Conservation (phyloP, 208 protist species). For the Angomonas deanei region DNA sequence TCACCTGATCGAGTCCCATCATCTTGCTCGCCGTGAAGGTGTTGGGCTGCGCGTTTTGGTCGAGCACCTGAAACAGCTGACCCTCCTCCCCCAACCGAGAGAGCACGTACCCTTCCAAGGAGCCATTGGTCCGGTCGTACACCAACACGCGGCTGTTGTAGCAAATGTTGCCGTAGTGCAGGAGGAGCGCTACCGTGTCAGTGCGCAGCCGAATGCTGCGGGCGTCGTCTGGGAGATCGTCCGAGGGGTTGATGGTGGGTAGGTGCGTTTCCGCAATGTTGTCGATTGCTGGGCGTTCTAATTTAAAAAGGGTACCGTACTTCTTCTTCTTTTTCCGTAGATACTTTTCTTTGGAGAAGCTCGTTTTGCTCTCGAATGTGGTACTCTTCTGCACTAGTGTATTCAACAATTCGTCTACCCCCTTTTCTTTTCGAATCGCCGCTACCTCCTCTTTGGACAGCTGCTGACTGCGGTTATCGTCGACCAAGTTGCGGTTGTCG, state of each 20-base stretch:
- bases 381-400: slow-evolving; percentile 77
- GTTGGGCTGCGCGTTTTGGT: slow-evolving; percentile 74
- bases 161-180: slow-evolving; percentile 83
- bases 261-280: slow-evolving; percentile 71
- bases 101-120: slow-evolving; percentile 64
- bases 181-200: slow-evolving; percentile 80
- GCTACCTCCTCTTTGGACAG: slow-evolving; percentile 76
- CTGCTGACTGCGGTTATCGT: slow-evolving; percentile 76
- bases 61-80: slow-evolving; percentile 73
- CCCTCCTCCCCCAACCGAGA: slow-evolving; percentile 64
- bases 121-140: slow-evolving; percentile 82
- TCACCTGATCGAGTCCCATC: slow-evolving; percentile 48
- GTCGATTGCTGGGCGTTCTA: slow-evolving; percentile 68
- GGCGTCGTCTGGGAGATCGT: slow-evolving; percentile 54
- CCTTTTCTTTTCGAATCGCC: slow-evolving; percentile 62
- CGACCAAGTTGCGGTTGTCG: slow-evolving; percentile 81
- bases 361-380: slow-evolving; percentile 85
- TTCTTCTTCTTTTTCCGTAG: slow-evolving; percentile 89
- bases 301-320: slow-evolving; percentile 81
- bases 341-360: slow-evolving; percentile 91
- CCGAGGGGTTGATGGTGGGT: slow-evolving; percentile 75
- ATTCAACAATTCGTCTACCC: slow-evolving; percentile 67
- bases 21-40: slow-evolving; percentile 45
- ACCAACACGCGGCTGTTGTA: slow-evolving; percentile 65
- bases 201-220: slow-evolving; percentile 53